A percentile compares a stretch with the other conserved stretches of the same genome.
Evolutionary conservation across 331 rosid species (phyloP).

Genomic region (Phaseolus coccineus): DNA sequence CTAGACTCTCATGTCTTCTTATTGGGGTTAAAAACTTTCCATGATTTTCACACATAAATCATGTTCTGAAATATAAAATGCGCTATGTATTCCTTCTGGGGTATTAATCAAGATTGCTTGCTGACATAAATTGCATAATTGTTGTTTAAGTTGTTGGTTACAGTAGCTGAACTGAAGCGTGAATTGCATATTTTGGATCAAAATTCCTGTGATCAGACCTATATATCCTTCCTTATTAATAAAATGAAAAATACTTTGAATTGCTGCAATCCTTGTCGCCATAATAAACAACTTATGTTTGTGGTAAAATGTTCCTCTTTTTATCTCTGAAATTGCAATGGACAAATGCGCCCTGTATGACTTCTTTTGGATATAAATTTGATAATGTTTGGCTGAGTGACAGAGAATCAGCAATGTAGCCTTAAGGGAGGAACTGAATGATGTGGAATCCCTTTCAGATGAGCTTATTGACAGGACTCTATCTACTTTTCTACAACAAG

Average conservation of each 20-base stretch:
- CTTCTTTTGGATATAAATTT: conserved; percentile 14
- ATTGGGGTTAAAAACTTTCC: conserved; percentile 6
- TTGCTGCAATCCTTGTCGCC: conserved; percentile 9
- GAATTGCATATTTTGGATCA: conserved; percentile 28
- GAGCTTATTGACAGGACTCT: conserved; percentile 64
- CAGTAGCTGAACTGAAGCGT: neutral
- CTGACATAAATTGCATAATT: conserved; percentile 8
- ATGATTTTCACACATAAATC: neutral
- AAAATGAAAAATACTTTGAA: conserved; percentile 22
- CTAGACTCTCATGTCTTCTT: conserved; percentile 16
- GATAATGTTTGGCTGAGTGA: conserved; percentile 33
- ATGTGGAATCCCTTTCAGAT: conserved; percentile 64
- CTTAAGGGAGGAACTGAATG: conserved; percentile 67
- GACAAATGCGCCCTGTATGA: neutral
- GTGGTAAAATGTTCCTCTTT: neutral
- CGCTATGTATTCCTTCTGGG: neutral
- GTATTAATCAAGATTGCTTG: conserved; percentile 13
- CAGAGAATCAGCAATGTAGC: conserved; percentile 69
- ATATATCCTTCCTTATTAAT: neutral
- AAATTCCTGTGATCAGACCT: neutral
- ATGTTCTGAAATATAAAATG: conserved; percentile 30
- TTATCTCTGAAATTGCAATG: neutral
- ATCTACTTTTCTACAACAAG: conserved; percentile 68
- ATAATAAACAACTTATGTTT: neutral
- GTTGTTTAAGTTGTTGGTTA: conserved; percentile 22